Evolutionary conservation across 208 protist species (phyloP), one percentile per base, ranked within the genome.

Genomic region (Wallacemonas rigidus): DNA sequence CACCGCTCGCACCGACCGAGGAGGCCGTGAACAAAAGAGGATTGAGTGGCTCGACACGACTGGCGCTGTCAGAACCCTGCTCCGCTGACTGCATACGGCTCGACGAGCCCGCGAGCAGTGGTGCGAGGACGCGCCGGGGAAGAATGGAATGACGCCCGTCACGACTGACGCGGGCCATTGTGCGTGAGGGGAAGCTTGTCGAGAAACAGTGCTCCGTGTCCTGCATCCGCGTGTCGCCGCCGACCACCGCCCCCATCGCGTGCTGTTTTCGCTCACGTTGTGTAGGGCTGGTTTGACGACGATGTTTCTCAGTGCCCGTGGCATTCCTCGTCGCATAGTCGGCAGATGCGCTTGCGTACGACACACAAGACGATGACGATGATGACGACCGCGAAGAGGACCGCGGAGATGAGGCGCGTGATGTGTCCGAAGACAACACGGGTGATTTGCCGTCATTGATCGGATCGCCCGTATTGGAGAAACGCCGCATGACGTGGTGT

Each of bases 11-110:
- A 6, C 40, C 40, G 41, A 50, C 17, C 5, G 43, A 65, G n/a
- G 60, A 65, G 4, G 60, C 47, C 4, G 41, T 65, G 43, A 65
- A 65, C 43, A 65, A 39, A 17, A 65, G 60, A 45, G 60, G 60
- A 17, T 65, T 17, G 15, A 65, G 60, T 41, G 60, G 60, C 60
- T 65, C 60, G 5, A 65, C 60, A 41, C 60, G 60, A 17, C 60
- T 65, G 3, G 14, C 60, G 15, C 60, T 65, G 38, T 45, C 60
- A 11, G 38, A 17, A 38, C 41, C 41, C 60, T 1, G 8, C 43
- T 65, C 60, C 14, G 60, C 60, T 7, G 60, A 65, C 12, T 38
- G 60, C 47, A 65, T 11, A 0, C 60, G 60, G 36, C 60, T 65
- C 4, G 60, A 65, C 43, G 60, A 65, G 8, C 41, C 3, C 14